Evolutionary conservation across 2,329 filamentous ascomycete species (phyloP), one percentile per base, ranked within the genome.

Genomic region (Clonostachys byssicola): DNA sequence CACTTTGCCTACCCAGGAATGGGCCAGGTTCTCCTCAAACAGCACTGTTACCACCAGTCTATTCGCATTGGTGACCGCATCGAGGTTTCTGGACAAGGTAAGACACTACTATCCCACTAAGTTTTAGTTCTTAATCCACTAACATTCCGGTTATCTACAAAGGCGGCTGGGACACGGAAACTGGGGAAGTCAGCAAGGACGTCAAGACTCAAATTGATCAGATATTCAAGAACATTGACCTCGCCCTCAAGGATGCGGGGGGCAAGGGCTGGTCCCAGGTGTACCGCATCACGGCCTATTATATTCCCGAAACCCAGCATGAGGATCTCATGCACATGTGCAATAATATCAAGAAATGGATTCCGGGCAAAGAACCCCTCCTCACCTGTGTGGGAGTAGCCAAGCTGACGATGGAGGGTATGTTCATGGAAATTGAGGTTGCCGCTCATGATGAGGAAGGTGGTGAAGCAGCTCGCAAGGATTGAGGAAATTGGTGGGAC

Each of bases 361-460:
- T 77, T 61, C 77, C 77, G 0, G 56, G 73, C 34, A 76, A 83
- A 52, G 56, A 70, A 49, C 78, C 78, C 0, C 63, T 78, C 2
- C 78, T 74, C 74, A 83, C 78, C 0, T 67, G 61, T 48, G 62
- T 83, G 12, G 78, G 74, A 0, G 78, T 83, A 1, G 53, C 62
- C 2, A 54, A 62, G 34, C 56, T 84, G 8, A 78, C 64, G 0
- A 59, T 67, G 48, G 67, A 71, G 23, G 69, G 66, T 34, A 84
- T 84, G 80, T 58, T 64, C 18, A 69, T 84, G 3, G 80, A 84
- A 62, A 76, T 84, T 58, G 80, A 84, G 59, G 78, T 80, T 10
- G 64, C 65, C 8, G 76, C 77, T 2, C 61, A 75, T 59, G 69
- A 68, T 30, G 23, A 30, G 23, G 23, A 30, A 30, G 23, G 23